A percentile compares a stretch with the other conserved stretches of the same genome.
phyloP scores from a whole-genome alignment of 176 grass and related monocot genomes.

The Typha latifolia region DNA sequence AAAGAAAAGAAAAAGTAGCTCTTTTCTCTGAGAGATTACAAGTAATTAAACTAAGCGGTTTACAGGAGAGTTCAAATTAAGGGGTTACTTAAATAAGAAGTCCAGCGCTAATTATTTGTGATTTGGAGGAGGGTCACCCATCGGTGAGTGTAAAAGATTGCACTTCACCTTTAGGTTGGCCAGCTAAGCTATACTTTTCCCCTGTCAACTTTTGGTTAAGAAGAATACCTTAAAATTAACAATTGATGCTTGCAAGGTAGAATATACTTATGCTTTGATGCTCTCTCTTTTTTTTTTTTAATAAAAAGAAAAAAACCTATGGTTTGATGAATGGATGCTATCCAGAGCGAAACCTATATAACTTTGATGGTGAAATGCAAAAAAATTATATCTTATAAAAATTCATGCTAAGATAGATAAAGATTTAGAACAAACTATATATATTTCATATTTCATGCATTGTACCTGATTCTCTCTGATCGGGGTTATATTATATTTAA shows the following conservation, averaged over 20 bases:
- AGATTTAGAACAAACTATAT: too few species aligned
- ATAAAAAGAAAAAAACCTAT: too few species aligned
- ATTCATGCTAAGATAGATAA: too few species aligned
- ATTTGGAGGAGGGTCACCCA: constrained; percentile 18
- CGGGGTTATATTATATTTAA: too few species aligned
- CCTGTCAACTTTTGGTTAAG: background rate
- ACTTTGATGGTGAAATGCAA: too few species aligned
- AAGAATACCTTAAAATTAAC: background rate
- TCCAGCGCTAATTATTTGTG: background rate
- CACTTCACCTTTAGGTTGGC: background rate
- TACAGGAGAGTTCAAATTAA: constrained; percentile 1
- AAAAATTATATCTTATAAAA: too few species aligned
- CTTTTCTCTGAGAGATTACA: constrained; percentile 19
- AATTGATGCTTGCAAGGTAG: background rate
- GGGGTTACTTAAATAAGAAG: background rate
- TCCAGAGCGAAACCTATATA: too few species aligned
- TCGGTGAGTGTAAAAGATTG: constrained; percentile 22
- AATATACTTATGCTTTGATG: too few species aligned
- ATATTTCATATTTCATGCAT: too few species aligned
- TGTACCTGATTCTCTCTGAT: too few species aligned
- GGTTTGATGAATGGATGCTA: too few species aligned
- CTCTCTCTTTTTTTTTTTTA: too few species aligned
- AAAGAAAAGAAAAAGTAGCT: constrained; percentile 18
- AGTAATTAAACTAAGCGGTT: background rate
- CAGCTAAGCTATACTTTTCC: background rate